Percentiles rank a stretch among this genome's conserved stretches.
Conservation (phyloP, 805 yeast genomes). For the Suhomyces prunicola region DNA sequence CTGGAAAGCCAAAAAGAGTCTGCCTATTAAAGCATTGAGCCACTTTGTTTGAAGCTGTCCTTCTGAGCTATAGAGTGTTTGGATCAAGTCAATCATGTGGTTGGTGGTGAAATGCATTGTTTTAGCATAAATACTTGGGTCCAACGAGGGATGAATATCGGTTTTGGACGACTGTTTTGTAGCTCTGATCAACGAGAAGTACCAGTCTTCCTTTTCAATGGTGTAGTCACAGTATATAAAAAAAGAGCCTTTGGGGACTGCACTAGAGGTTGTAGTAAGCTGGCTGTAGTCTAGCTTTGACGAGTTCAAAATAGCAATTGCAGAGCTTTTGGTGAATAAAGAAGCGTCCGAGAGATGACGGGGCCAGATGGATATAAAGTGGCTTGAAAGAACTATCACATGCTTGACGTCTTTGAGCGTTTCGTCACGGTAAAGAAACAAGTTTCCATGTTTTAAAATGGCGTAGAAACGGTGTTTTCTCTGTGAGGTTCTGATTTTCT, state of each 20-base stretch:
- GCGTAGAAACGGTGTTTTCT: slow-evolving; percentile 65
- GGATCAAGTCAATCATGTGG: slow-evolving; percentile 71
- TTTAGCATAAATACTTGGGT: slow-evolving; percentile 63
- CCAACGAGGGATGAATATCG: slow-evolving; percentile 11
- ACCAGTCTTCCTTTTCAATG: slow-evolving; percentile 89
- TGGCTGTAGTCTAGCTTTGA: neutral
- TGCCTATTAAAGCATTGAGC: slow-evolving; percentile 85
- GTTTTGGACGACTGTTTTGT: slow-evolving; percentile 30
- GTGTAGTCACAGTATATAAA: slow-evolving; percentile 77
- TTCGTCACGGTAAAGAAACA: slow-evolving; percentile 79
- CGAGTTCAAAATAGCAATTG: slow-evolving; percentile 64
- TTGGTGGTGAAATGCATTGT: slow-evolving; percentile 69
- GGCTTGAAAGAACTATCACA: slow-evolving; percentile 71
- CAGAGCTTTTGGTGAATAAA: slow-evolving; percentile 73
- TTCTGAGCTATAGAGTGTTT: slow-evolving; percentile 74
- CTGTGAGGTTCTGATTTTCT: slow-evolving; percentile 19
- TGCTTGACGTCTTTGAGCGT: slow-evolving; percentile 63
- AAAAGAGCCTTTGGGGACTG: slow-evolving; percentile 38
- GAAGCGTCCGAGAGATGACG: slow-evolving; percentile 68
- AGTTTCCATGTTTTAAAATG: slow-evolving; percentile 79
- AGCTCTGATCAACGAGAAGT: slow-evolving; percentile 78
- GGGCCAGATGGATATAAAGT: slow-evolving; percentile 84
- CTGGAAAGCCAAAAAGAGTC: slow-evolving; percentile 75
- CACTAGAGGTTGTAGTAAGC: neutral
- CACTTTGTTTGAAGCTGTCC: slow-evolving; percentile 82